phyloP scores from a whole-genome alignment of 1,139 yeast species.

The Diutina rugosa region DNA sequence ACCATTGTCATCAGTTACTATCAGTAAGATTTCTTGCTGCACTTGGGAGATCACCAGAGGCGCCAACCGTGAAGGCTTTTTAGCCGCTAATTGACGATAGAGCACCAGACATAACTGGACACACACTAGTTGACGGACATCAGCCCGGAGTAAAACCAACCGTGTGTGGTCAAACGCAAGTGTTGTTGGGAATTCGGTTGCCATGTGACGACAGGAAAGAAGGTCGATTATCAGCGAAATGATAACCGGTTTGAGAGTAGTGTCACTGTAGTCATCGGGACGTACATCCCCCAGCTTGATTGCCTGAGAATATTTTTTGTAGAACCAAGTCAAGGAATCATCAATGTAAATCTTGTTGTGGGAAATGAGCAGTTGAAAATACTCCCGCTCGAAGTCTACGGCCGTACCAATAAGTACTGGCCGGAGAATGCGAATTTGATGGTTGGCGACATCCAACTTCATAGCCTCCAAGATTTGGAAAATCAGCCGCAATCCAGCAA shows the following conservation, averaged over 20 bases:
- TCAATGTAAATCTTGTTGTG: conserved; percentile 55
- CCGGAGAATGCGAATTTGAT: conserved; percentile 75
- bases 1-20: conserved; percentile 77
- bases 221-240: conserved; percentile 44
- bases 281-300: conserved; percentile 3
- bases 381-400: conserved; percentile 83
- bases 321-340: conserved; percentile 65
- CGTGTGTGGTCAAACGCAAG: conserved; percentile 83
- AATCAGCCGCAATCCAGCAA: conserved; percentile 66
- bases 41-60: conserved; percentile 20
- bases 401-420: conserved; percentile 83
- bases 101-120: conserved; percentile 61
- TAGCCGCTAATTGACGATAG: conserved; percentile 44
- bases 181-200: conserved; percentile 72
- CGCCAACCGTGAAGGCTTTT: conserved; percentile 11
- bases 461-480: conserved; percentile 88
- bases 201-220: conserved; percentile 70
- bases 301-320: conserved; percentile 20
- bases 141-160: conserved; percentile 66
- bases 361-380: conserved; percentile 58
- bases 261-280: conserved; percentile 3
- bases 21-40: conserved; percentile 56
- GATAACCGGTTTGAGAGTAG: conserved; percentile 21
- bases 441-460: conserved; percentile 93
- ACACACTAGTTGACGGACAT: conserved; percentile 75